Evolutionary conservation across 2,329 filamentous ascomycete species (phyloP).

Genomic region (Aspergillus sp.): DNA sequence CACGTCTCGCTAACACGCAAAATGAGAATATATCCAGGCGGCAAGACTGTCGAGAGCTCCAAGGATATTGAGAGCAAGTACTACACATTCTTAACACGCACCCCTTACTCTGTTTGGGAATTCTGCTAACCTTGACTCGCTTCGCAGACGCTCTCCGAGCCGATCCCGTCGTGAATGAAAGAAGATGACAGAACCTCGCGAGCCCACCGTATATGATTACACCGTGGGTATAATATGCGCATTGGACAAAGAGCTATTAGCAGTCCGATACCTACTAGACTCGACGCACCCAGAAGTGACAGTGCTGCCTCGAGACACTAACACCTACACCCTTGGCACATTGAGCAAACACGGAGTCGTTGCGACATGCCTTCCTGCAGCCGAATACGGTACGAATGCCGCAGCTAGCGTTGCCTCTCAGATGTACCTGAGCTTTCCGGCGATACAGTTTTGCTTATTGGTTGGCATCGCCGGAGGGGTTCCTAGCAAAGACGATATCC

Average conservation of each 20-base stretch:
- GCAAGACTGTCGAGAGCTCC: too few species aligned
- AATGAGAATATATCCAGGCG: too few species aligned
- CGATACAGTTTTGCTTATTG: conserved; percentile 28
- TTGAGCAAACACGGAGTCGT: conserved; percentile 31
- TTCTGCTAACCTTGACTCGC: too few species aligned
- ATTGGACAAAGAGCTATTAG: conserved; percentile 30
- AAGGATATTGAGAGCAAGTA: too few species aligned
- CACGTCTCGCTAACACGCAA: too few species aligned
- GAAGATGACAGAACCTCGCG: too few species aligned
- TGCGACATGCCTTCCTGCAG: conserved; percentile 28
- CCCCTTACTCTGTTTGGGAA: too few species aligned
- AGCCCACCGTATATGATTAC: conserved; percentile 18
- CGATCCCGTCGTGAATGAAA: too few species aligned
- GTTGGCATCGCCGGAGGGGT: conserved; percentile 35
- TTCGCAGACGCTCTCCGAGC: too few species aligned
- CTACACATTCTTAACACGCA: too few species aligned
- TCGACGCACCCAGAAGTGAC: conserved; percentile 18
- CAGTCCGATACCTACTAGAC: conserved; percentile 32
- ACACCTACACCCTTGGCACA: conserved; percentile 32
- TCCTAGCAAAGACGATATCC: conserved; percentile 25
- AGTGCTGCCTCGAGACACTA: conserved; percentile 24
- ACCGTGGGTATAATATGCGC: conserved; percentile 36
- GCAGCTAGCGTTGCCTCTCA: conserved; percentile 26
- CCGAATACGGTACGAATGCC: conserved; percentile 29
- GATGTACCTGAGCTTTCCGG: conserved; percentile 29